Percentiles rank a stretch among this genome's conserved stretches.
Conservation (phyloP, 768 basidiomycete species). For the Calvatia gigantea region DNA sequence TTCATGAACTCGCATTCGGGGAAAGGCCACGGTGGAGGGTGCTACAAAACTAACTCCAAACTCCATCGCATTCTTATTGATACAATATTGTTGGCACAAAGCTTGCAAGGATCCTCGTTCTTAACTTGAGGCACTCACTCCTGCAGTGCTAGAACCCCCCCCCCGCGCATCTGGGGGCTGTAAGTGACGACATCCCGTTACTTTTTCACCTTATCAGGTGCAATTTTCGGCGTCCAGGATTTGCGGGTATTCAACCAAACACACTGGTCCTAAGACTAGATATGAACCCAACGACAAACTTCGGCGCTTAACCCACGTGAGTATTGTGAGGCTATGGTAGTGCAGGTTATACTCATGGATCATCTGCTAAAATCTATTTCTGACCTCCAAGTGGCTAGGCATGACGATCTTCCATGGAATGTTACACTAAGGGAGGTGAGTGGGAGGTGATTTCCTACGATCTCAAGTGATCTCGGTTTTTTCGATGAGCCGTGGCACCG, state of each 20-base stretch:
- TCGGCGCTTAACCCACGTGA: conserved; percentile 9
- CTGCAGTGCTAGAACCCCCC: background rate
- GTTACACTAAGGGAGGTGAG: background rate
- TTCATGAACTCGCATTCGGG: too few species aligned
- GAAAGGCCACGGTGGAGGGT: too few species aligned
- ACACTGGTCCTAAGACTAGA: background rate
- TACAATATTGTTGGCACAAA: too few species aligned
- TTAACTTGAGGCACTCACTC: background rate
- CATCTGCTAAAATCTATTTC: background rate
- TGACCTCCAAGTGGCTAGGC: background rate
- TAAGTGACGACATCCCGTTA: conserved; percentile 1
- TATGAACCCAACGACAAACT: background rate
- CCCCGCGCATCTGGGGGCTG: background rate
- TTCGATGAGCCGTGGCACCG: conserved; percentile 1
- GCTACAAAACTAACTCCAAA: too few species aligned
- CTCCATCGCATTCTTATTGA: too few species aligned
- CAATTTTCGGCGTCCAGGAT: conserved; percentile 2
- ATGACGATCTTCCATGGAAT: too few species aligned
- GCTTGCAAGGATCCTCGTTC: background rate
- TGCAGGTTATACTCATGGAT: background rate
- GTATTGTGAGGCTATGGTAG: background rate
- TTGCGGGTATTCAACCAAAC: background rate
- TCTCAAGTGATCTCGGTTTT: conserved; percentile 7
- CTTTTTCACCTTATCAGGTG: background rate
- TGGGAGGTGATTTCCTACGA: conserved; percentile 23